Base-by-base conservation (phyloP, 164 flowering plant genomes). In the Vitis rupestris region DNA sequence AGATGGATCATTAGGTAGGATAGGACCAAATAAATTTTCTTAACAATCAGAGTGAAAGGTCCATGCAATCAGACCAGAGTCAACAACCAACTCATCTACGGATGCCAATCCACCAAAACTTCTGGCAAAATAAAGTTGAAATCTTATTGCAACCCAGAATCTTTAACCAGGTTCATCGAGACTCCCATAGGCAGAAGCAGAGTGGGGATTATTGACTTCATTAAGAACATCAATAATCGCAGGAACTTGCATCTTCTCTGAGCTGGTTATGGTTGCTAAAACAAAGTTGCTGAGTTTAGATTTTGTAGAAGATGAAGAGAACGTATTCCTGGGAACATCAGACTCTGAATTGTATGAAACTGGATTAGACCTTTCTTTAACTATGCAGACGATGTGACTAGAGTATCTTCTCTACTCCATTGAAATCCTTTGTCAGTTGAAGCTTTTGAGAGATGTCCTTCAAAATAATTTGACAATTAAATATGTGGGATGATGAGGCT, bases 21-120 rank as follows among this genome's bases (percentile, higher is more conserved):
- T 54, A 74, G 87, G 80, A 75, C 64, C 76, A 65, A 85, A 81
- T 74, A 96, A 79, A 74, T 72, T 86, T 63, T 86, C 95, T 71
- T 90, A 97, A 74, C 94, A 90, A 70, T 93, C 99, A 72, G 99
- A 96, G 71, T 93, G 98, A 73, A 86, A 89, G 59, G 97, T 98
- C 98, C 97, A 96, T 29, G 75, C 90, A 75, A 92, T 85, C 70
- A 80, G 66, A 52, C 72, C 69, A 37, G 97, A 87, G 74, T 86
- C 85, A 79, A 86, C 78, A 68, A 70, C 81, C 82, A 88, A 75
- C 76, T 93, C 95, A 50, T 81, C 85, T 13, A 57, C 53, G 51
- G 80, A 63, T 59, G 90, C 81, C 65, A 67, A 8, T 78, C 79
- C 79, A 65, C 87, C 87, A 85, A 70, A 82, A 70, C 81, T 88